Base-by-base conservation (phyloP, 805 yeast species). In the Wickerhamomyces hampshirensis region DNA sequence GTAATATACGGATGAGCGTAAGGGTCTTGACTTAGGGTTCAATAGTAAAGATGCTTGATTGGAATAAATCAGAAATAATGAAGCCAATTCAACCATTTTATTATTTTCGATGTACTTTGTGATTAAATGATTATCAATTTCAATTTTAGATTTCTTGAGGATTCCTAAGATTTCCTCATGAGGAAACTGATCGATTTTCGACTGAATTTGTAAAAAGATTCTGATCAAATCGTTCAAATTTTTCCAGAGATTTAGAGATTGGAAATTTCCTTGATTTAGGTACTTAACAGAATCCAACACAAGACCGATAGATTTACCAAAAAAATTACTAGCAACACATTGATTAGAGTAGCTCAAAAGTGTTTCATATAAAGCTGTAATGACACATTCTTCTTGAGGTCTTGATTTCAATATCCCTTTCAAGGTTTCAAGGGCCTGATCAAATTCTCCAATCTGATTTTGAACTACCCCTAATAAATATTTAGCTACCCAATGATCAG, bases 381-480 rank as follows among this genome's bases (percentile, higher is more conserved):
- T 56, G 16, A 74, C 66, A 39, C 72, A 64, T 26, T 57, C 61
- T 36, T 83, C 84, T 9, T 63, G 50, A 0, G 83, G 79, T 17
- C 63, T 58, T 9, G 44, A 42, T 1, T 37, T 51, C 24, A 73
- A 55, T 1, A 87, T 62, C 0, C 48, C 51, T 24, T 64, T 52
- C 38, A 84, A 60, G 12, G 66, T 60, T 1, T 46, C 58, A 23
- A 81, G 62, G 11, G 95, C 80, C 8, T 70, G 73, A 1, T 71
- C 78, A 57, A 65, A 87, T 34, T 83, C 82, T 4, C 83, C 81
- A 50, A 82, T 67, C 27, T 73, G 74, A 21, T 83, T 67, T 18
- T 75, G 68, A 2, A 82, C 79, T 15, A 72, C 62, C 0, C 95
- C 93, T 26, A 84, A 62, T 57, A 84, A 69, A 51, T 82, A 86